Base-by-base conservation (phyloP, 2,329 filamentous ascomycete species). In the Gaeumannomyces tritici region DNA sequence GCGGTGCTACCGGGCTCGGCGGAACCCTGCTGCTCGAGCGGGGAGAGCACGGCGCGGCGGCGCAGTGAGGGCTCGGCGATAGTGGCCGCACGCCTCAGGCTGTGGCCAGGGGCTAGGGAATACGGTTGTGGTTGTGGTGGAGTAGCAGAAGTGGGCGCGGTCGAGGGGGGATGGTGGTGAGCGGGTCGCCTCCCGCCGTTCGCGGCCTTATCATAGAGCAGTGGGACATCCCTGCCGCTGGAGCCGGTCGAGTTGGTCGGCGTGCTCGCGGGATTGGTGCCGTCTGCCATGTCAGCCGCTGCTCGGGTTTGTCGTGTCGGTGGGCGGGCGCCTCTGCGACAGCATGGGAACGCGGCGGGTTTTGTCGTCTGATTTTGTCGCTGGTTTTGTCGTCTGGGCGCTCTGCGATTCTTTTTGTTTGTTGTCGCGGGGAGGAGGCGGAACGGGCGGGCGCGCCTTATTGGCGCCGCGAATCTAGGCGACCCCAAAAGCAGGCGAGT, bases 51-150 rank as follows among this genome's bases (percentile, higher is more conserved):
- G 67, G 42, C 70, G 55, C 68, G 67, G 55, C 66, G 70, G n/a
- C 71, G 70, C 24, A 62, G 47, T 29, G 67, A 63, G 51, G 66
- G 63, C 35, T 78, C 74, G 63, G 76, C 75, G 59, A 77, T 68
- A 33, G 76, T 78, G 60, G 72, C 73, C 61, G 76, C 69, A 62
- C 79, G 76, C 63, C 78, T 78, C 57, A 80, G 63, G 57, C 70
- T 70, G 65, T 77, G 73, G 55, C 75, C 74, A 35, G 73, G 64
- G 70, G 69, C 33, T 21, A 59, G 35, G 35, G 58, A 35, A 35
- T 35, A n/a, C n/a, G 29, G 58, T 27, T 35, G 58, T 24, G 58
- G 33, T 51, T 35, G 58, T 24, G 58, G 33, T 51, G 55, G 26
- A 28, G 55, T 12, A n/a, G 57, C 18, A 21, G 27, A n/a, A 5